A percentile compares a stretch with the other conserved stretches of the same genome.
Evolutionary conservation across 805 yeast genomes (phyloP).

Genomic region (Komagataella phaffii): DNA sequence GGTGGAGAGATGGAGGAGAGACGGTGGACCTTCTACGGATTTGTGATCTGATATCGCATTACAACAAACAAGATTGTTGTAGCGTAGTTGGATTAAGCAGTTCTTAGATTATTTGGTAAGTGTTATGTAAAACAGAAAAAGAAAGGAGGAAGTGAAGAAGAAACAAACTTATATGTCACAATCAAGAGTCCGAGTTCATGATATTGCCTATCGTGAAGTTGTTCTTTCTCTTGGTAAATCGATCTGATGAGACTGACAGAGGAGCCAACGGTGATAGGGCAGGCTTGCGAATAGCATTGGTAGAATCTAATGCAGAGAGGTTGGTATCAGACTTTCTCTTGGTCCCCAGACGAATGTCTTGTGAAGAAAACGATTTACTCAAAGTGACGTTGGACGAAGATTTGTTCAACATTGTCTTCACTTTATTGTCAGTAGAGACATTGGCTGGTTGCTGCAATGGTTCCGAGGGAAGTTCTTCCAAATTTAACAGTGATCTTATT

Average conservation of each 20-base stretch:
- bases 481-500: constrained; percentile 15
- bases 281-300: neutral
- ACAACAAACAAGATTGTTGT: neutral
- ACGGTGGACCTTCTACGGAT: neutral
- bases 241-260: neutral
- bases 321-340: neutral
- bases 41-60: neutral
- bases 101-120: neutral
- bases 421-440: neutral
- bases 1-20: neutral
- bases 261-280: neutral
- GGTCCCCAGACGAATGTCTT: neutral
- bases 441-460: neutral
- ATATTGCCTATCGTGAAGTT: neutral
- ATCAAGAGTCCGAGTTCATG: neutral
- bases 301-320: neutral
- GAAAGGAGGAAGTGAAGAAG: neutral
- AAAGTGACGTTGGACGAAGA: neutral
- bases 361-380: neutral
- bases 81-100: neutral
- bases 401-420: neutral
- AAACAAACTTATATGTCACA: neutral
- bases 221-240: neutral
- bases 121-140: neutral
- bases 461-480: neutral